A percentile compares a stretch with the other conserved stretches of the same genome.
phyloP scores from a whole-genome alignment of 805 yeast genomes.

The Lipomyces yamanashiensis region DNA sequence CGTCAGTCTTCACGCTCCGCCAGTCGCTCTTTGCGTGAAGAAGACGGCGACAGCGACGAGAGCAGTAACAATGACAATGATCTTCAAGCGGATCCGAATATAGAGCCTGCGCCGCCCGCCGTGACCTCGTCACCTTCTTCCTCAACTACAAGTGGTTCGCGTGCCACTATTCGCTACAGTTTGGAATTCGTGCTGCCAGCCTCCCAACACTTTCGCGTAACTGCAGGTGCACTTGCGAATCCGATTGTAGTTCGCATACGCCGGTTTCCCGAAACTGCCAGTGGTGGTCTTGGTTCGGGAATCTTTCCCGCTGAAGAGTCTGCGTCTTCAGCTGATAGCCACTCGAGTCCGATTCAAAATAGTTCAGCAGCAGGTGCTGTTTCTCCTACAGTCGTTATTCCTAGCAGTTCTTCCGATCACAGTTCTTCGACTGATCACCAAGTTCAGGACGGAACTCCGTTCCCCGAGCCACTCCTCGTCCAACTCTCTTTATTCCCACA shows the following conservation, averaged over 20 bases:
- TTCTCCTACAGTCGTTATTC: too few relatives aligned
- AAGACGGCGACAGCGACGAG: not conserved
- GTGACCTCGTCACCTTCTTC: too few relatives aligned
- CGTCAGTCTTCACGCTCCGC: not conserved
- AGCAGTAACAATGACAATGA: not conserved
- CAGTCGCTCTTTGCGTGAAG: not conserved
- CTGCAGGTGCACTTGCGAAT: not conserved
- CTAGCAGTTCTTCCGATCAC: too few relatives aligned
- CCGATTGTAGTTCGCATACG: constrained; percentile 1
- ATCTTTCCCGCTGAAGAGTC: too few relatives aligned
- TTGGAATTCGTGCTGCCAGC: not conserved
- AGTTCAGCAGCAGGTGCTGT: too few relatives aligned
- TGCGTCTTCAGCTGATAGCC: too few relatives aligned
- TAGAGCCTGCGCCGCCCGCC: too few relatives aligned
- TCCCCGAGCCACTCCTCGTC: not conserved
- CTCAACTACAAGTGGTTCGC: not conserved
- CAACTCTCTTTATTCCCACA: constrained; percentile 1
- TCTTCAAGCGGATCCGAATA: too few relatives aligned
- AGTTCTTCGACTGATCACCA: too few relatives aligned
- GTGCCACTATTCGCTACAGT: not conserved
- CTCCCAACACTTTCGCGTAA: not conserved
- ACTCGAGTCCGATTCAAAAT: too few relatives aligned
- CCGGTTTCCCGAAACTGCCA: not conserved
- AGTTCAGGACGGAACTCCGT: too few relatives aligned
- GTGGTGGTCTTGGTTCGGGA: too few relatives aligned